Evolutionary conservation across 495 filamentous ascomycete genomes (phyloP).

Genomic region (Wilcoxina mikolae): DNA sequence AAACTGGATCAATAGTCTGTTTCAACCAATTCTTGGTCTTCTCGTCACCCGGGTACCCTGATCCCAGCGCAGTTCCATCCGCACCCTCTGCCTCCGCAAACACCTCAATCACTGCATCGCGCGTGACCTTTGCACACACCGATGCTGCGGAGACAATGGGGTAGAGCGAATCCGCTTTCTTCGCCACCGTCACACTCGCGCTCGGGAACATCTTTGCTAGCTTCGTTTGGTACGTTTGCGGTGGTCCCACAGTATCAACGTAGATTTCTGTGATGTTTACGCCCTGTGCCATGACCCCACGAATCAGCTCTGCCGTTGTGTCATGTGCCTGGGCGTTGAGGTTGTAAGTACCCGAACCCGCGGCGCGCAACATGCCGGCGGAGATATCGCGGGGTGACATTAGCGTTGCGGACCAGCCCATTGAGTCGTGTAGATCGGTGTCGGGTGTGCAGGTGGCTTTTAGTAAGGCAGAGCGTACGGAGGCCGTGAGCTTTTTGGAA

Average conservation of each 20-base stretch:
- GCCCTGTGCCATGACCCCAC: constrained; percentile 53
- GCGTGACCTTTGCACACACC: constrained; percentile 88
- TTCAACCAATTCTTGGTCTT: constrained; percentile 69
- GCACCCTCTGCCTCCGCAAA: constrained; percentile 34
- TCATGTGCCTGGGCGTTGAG: constrained; percentile 97
- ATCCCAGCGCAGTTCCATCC: constrained; percentile 49
- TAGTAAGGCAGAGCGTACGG: constrained; percentile 15
- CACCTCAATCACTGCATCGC: constrained; percentile 74
- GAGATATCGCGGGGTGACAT: constrained; percentile 19
- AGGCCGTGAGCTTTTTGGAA: constrained; percentile 26
- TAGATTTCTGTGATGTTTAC: constrained; percentile 80
- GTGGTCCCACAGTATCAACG: constrained; percentile 85
- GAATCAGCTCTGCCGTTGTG: constrained; percentile 74
- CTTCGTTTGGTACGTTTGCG: constrained; percentile 65
- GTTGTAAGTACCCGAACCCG: constrained; percentile 50
- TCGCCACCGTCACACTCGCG: constrained; percentile 68
- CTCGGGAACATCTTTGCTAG: constrained; percentile 74
- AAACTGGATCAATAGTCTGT: constrained; percentile 75
- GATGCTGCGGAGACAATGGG: constrained; percentile 87
- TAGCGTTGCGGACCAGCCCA: constrained; percentile 21
- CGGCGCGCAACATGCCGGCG: constrained; percentile 33
- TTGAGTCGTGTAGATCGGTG: constrained; percentile 3
- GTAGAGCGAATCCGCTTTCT: constrained; percentile 89
- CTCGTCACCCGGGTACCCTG: constrained; percentile 82
- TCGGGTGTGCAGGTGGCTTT: constrained; percentile 9